phyloP scores from a whole-genome alignment of 352 stramenopile genomes.

The Phytopythium ostracodes region DNA sequence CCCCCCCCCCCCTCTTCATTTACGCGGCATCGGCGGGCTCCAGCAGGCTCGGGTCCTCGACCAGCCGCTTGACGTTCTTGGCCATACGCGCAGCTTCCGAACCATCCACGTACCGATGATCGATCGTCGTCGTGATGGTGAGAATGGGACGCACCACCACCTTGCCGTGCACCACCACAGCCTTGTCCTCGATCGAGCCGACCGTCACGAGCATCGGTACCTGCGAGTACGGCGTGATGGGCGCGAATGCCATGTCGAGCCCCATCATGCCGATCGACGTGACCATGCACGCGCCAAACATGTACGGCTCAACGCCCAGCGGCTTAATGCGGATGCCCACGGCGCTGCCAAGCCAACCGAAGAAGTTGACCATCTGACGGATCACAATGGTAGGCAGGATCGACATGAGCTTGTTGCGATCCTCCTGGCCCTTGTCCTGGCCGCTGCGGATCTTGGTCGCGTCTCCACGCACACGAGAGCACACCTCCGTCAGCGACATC shows the following conservation, averaged over 20 bases:
- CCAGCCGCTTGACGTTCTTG: slow-evolving; percentile 38
- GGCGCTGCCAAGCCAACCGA: slow-evolving; percentile 58
- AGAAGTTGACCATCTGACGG: slow-evolving; percentile 47
- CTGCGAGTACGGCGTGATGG: slow-evolving; percentile 59
- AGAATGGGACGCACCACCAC: slow-evolving; percentile 58
- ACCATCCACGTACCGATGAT: slow-evolving; percentile 65
- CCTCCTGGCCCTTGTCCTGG: slow-evolving; percentile 52
- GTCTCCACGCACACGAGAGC: slow-evolving; percentile 35
- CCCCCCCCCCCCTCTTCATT: too few relatives aligned
- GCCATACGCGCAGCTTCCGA: slow-evolving; percentile 59
- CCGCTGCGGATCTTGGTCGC: slow-evolving; percentile 46
- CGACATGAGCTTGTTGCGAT: slow-evolving; percentile 61
- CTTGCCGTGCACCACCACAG: slow-evolving; percentile 53
- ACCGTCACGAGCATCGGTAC: slow-evolving; percentile 67
- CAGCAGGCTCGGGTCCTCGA: slow-evolving; percentile 49
- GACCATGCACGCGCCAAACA: slow-evolving; percentile 71
- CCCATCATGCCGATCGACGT: slow-evolving; percentile 73
- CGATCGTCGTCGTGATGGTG: slow-evolving; percentile 66
- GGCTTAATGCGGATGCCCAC: slow-evolving; percentile 47
- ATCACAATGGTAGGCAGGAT: slow-evolving; percentile 54
- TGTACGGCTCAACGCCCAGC: slow-evolving; percentile 61
- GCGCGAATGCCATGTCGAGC: slow-evolving; percentile 60
- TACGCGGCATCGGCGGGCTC: slow-evolving; percentile 35
- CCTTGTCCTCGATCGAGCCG: slow-evolving; percentile 58
- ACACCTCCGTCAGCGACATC: slow-evolving; percentile 52